phyloP scores from a whole-genome alignment of 345 rosid genomes.

The Hibiscus tridactylites region DNA sequence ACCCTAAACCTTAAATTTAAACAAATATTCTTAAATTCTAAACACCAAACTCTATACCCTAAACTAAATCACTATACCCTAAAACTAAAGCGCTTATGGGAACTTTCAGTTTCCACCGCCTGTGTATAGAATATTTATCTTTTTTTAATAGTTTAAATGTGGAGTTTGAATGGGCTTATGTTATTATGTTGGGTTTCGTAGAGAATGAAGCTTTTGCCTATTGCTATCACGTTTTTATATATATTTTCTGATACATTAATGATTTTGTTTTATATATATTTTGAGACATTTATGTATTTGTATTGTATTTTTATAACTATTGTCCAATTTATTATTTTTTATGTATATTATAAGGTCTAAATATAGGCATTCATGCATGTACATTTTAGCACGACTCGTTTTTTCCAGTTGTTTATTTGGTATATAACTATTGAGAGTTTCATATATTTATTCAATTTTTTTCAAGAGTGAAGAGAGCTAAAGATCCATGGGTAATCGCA shows the following conservation, averaged over 20 bases:
- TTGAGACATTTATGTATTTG: neutral
- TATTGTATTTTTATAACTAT: no score
- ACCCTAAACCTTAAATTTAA: no score
- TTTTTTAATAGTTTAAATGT: neutral
- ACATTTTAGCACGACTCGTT: neutral
- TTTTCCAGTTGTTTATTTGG: neutral
- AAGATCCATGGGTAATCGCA: neutral
- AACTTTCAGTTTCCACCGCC: no score
- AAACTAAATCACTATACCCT: no score
- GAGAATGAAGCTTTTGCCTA: neutral
- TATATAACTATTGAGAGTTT: neutral
- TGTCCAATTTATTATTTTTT: no score
- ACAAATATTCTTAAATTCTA: no score
- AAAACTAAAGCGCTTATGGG: no score
- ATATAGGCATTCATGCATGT: neutral
- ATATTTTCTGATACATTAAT: neutral
- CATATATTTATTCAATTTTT: neutral
- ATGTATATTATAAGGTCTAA: no score
- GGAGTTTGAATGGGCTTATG: neutral
- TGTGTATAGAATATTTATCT: no score
- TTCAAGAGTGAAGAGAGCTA: no score
- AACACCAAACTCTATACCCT: no score
- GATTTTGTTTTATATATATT: neutral
- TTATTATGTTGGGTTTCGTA: neutral
- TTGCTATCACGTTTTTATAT: neutral